Conservation (phyloP, 208 protist species). For the Trypanosoma theileri region DNA sequence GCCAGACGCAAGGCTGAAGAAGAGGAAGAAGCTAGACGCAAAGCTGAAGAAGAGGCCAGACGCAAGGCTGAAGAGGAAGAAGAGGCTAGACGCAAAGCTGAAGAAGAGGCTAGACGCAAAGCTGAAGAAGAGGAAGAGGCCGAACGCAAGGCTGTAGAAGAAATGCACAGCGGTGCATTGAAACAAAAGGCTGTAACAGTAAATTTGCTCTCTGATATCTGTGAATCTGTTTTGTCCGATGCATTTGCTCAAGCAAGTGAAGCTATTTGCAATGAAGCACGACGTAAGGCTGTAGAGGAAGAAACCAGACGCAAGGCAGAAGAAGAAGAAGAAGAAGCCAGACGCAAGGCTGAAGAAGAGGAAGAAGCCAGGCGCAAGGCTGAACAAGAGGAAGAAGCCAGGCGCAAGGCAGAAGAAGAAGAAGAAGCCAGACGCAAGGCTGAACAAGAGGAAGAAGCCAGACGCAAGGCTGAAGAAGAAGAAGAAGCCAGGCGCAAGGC, state of each 20-base stretch:
- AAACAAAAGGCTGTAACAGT: too few relatives aligned
- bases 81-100: not conserved
- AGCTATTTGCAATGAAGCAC: too few relatives aligned
- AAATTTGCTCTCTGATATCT: too few relatives aligned
- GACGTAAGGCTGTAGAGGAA: constrained; percentile 12
- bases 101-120: constrained; percentile 1
- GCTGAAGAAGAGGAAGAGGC: constrained; percentile 15
- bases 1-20: constrained; percentile 7
- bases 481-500: not conserved
- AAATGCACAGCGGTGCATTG: not conserved
- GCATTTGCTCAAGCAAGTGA: too few relatives aligned
- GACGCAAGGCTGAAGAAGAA: constrained; percentile 9
- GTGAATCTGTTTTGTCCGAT: too few relatives aligned
- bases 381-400: constrained; percentile 4
- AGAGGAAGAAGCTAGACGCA: constrained; percentile 12
- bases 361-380: constrained; percentile 6
- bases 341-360: constrained; percentile 13
- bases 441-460: constrained; percentile 10
- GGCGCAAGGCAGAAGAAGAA: constrained; percentile 11
- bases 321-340: constrained; percentile 14
- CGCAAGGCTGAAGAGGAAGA: constrained; percentile 13
- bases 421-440: constrained; percentile 4
- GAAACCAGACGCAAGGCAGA: constrained; percentile 17
- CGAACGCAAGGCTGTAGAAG: constrained; percentile 7
- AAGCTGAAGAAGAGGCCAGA: constrained; percentile 3